phyloP scores from a whole-genome alignment of 768 basidiomycete genomes.

The Holtermannia corniformis region DNA sequence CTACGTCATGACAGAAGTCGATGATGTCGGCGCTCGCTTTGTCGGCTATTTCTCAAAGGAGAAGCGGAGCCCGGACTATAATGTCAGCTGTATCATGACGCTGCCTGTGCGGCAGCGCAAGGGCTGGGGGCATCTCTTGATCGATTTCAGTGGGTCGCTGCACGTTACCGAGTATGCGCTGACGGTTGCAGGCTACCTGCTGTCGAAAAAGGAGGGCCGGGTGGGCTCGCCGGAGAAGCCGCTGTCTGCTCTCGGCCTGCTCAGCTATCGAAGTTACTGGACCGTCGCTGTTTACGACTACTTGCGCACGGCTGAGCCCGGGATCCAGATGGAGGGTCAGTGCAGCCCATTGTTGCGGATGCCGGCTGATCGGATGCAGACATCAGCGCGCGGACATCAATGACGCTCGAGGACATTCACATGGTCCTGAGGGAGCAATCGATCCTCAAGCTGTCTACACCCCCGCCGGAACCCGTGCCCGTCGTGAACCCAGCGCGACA shows the following conservation, averaged over 20 bases:
- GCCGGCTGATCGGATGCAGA: slow-evolving; percentile 45
- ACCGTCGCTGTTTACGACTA: slow-evolving; percentile 75
- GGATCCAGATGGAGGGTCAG: slow-evolving; percentile 67
- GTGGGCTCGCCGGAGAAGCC: slow-evolving; percentile 93
- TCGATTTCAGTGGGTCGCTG: slow-evolving; percentile 81
- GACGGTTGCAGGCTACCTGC: slow-evolving; percentile 64
- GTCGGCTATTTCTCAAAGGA: slow-evolving; percentile 99
- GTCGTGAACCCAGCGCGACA: not conserved
- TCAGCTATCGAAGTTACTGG: slow-evolving; percentile 97
- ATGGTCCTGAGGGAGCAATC: slow-evolving; percentile 62
- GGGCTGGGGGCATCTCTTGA: slow-evolving; percentile 94
- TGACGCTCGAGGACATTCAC: slow-evolving; percentile 83
- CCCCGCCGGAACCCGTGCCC: slow-evolving; percentile 10
- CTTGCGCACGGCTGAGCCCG: slow-evolving; percentile 53
- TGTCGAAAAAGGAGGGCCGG: slow-evolving; percentile 89
- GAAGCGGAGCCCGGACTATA: slow-evolving; percentile 91
- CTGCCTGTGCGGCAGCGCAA: slow-evolving; percentile 85
- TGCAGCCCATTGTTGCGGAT: slow-evolving; percentile 4
- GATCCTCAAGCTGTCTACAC: slow-evolving; percentile 46
- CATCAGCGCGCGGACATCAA: slow-evolving; percentile 73
- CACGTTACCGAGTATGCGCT: not conserved
- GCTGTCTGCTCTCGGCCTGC: slow-evolving; percentile 77
- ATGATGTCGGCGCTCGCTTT: slow-evolving; percentile 82
- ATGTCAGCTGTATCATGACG: slow-evolving; percentile 99
- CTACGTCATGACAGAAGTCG: slow-evolving; percentile 89